Conservation (phyloP, 345 rosid genomes). For the Theobroma cacao region DNA sequence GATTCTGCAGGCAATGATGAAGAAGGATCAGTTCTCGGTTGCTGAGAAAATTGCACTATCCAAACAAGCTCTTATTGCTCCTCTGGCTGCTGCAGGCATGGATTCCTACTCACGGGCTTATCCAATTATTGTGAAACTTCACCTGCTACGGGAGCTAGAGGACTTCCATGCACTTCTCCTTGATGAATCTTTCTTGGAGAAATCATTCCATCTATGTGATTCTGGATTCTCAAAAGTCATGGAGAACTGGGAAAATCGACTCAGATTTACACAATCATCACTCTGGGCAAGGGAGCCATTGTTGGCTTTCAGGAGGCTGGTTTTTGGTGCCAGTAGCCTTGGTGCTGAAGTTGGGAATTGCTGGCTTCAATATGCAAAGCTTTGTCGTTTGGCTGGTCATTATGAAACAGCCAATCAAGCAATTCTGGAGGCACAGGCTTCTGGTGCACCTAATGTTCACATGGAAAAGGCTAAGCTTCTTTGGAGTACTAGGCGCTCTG, state of each 20-base stretch:
- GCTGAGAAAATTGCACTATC: slow-evolving; percentile 79
- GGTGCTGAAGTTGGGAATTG: slow-evolving; percentile 90
- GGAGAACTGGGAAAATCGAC: slow-evolving; percentile 84
- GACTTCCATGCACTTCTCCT: slow-evolving; percentile 71
- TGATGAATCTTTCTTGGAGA: slow-evolving; percentile 81
- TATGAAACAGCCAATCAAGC: slow-evolving; percentile 93
- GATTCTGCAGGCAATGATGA: slow-evolving; percentile 91
- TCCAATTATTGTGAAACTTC: slow-evolving; percentile 91
- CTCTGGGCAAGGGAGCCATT: slow-evolving; percentile 98
- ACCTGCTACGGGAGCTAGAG: slow-evolving; percentile 80
- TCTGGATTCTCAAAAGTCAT: slow-evolving; percentile 54
- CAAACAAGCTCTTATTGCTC: slow-evolving; percentile 92
- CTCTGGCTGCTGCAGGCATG: slow-evolving; percentile 99
- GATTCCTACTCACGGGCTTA: slow-evolving; percentile 91
- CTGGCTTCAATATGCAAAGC: slow-evolving; percentile 98
- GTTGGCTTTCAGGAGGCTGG: slow-evolving; percentile 83
- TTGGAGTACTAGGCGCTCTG: slow-evolving; percentile 86
- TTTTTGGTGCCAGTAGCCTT: slow-evolving; percentile 76
- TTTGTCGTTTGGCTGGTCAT: slow-evolving; percentile 96
- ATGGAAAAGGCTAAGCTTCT: slow-evolving; percentile 96
- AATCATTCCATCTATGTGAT: slow-evolving; percentile 56
- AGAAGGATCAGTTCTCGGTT: slow-evolving; percentile 76
- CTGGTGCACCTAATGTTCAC: slow-evolving; percentile 87
- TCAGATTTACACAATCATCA: slow-evolving; percentile 85
- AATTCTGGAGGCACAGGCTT: slow-evolving; percentile 88